Conservation (phyloP, 1,284 basidiomycete genomes). For the Bjerkandera adusta region DNA sequence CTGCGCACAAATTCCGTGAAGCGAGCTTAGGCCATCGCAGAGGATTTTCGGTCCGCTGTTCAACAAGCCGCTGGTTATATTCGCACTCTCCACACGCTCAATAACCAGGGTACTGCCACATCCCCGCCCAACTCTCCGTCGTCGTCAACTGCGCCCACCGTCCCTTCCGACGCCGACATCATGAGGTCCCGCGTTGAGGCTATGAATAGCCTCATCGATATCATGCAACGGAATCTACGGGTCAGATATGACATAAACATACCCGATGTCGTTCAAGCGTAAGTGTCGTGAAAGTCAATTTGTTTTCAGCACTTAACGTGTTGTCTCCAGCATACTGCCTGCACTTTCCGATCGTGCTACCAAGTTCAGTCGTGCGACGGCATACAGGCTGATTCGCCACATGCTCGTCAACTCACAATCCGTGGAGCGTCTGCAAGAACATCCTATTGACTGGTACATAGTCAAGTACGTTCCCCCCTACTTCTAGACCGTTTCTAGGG, state of each 20-base stretch:
- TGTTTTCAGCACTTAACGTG: background rate
- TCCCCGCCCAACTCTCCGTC: constrained; percentile 46
- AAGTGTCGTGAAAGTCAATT: constrained; percentile 25
- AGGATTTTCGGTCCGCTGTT: constrained; percentile 69
- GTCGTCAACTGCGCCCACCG: constrained; percentile 34
- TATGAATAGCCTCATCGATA: constrained; percentile 66
- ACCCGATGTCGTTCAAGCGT: constrained; percentile 74
- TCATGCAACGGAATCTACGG: constrained; percentile 74
- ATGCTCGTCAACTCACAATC: constrained; percentile 70
- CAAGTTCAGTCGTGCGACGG: constrained; percentile 77
- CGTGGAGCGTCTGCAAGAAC: constrained; percentile 53
- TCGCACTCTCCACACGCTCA: constrained; percentile 46
- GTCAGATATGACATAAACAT: constrained; percentile 77
- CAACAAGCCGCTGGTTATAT: constrained; percentile 58
- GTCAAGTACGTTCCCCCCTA: constrained; percentile 57
- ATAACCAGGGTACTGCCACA: constrained; percentile 33
- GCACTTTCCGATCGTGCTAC: constrained; percentile 76
- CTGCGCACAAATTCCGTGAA: too few species aligned
- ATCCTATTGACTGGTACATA: constrained; percentile 86
- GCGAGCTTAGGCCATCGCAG: constrained; percentile 27
- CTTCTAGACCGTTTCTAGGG: background rate
- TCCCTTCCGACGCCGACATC: constrained; percentile 43
- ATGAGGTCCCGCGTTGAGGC: constrained; percentile 58
- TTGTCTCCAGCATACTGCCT: constrained; percentile 57
- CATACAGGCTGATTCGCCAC: constrained; percentile 87